A percentile compares a stretch with the other conserved stretches of the same genome.
These are phyloP conservation scores for Suillus decipiens DNA, from an alignment of 768 basidiomycete genomes.

Conservation along the genomic window DNA sequence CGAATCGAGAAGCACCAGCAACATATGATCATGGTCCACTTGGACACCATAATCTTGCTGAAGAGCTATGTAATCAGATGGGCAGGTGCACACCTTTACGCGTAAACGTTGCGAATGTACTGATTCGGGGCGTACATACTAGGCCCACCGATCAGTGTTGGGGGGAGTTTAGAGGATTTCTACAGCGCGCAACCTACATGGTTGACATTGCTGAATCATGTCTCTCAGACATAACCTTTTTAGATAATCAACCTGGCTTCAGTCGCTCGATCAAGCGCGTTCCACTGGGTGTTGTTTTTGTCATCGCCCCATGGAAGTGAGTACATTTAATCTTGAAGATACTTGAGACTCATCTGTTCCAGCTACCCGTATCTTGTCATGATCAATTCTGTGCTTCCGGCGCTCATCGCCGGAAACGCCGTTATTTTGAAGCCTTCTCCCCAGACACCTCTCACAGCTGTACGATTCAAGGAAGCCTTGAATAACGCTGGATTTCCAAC, in stretches of 20 bases:
- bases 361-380: constrained; percentile 90
- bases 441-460: constrained; percentile 89
- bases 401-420: constrained; percentile 86
- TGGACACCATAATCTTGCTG: constrained; percentile 56
- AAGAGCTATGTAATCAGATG: constrained; percentile 88
- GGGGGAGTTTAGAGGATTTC: constrained; percentile 79
- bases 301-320: constrained; percentile 93
- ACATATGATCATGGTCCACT: constrained; percentile 52
- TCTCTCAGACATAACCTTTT: constrained; percentile 73
- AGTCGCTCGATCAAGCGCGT: constrained; percentile 79
- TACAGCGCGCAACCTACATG: constrained; percentile 84
- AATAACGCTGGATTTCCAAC: constrained; percentile 77
- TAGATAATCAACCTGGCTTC: constrained; percentile 82
- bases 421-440: constrained; percentile 95
- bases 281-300: constrained; percentile 84
- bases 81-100: constrained; percentile 63
- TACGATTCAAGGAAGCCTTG: constrained; percentile 72
- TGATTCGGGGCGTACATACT: constrained; percentile 29
- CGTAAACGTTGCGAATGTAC: background rate
- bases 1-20: constrained; percentile 19
- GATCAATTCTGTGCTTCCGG: constrained; percentile 91
- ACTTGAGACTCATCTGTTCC: constrained; percentile 6
- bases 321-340: constrained; percentile 27
- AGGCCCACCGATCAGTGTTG: constrained; percentile 77
- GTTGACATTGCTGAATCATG: constrained; percentile 76